Evolutionary conservation across 306 rosid species (phyloP), one percentile per base, ranked within the genome.

Genomic region (Hippophae gyantsensis): DNA sequence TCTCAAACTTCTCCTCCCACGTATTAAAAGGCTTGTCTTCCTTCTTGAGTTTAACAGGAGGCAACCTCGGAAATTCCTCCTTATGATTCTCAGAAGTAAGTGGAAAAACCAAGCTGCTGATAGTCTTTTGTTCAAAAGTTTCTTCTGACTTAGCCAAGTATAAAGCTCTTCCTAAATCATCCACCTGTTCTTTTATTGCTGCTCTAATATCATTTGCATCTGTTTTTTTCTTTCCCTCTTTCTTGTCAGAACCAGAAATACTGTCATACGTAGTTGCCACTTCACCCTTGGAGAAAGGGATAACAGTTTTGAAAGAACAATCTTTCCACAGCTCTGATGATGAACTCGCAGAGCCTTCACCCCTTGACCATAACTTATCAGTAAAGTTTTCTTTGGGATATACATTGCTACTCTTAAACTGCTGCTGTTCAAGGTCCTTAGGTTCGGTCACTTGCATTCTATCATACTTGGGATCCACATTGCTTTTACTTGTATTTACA

Each of bases 21-120:
- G 70, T 2, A 32, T 75, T 64, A 74, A 78, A 66, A n/a, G 85
- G 73, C 74, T 84, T 88, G 71, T 93, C 99, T 76, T 88, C 97
- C 25, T 90, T 83, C 85, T 88, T 93, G 48, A 93, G 82, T 74
- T 72, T 84, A 69, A 93, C 97, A 26, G 95, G 99, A 18, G 99
- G 89, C 85, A 88, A 79, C 81, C 95, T 79, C 12, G 95, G 97
- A 45, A 80, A 80, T 63, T 86, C 97, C 73, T 93, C 95, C 74
- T 80, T 83, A 55, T 74, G 93, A 76, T 74, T 87, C 68, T 85
- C 89, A 45, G 62, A 65, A 6, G 60, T 64, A 44, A 85, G 68
- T 59, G 89, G 85, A 78, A 85, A 81, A 65, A 67, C 76, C 69
- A 83, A 57, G 74, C 71, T 65, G 69, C 77, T 70, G 11, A 81